A percentile compares a stretch with the other conserved stretches of the same genome.
These are phyloP conservation scores for Penstemon davidsonii DNA, from an alignment of 257 asterid genomes.

Conservation along the genomic window DNA sequence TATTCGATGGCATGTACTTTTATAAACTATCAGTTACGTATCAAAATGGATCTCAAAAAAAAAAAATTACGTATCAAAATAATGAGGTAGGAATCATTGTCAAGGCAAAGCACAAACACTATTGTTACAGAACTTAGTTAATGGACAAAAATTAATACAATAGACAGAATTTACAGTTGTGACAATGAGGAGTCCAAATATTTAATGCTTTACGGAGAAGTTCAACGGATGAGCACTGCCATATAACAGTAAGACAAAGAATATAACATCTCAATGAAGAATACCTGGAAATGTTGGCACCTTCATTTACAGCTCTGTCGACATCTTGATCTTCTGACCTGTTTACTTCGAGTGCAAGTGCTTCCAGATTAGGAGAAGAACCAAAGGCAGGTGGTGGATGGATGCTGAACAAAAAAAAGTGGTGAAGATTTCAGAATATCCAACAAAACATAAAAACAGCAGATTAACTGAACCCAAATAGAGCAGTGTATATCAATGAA, in stretches of 20 bases:
- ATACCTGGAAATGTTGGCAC: slow-evolving; percentile 61
- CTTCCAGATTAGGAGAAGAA: slow-evolving; percentile 97
- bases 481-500: slow-evolving; percentile 13
- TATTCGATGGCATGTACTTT: slow-evolving; percentile 1
- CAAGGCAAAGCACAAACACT: slow-evolving; percentile 8
- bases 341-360: slow-evolving; percentile 77
- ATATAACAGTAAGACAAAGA: slow-evolving; percentile 13
- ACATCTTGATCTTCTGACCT: slow-evolving; percentile 63
- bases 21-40: slow-evolving; percentile 8
- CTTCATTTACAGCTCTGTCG: slow-evolving; percentile 41
- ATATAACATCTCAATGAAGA: slow-evolving; percentile 26
- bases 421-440: slow-evolving; percentile 27
- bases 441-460: slow-evolving; percentile 21
- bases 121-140: background rate
- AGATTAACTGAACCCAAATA: slow-evolving; percentile 12
- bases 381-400: slow-evolving; percentile 99
- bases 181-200: slow-evolving; percentile 6
- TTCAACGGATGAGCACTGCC: slow-evolving; percentile 22
- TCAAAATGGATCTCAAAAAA: background rate
- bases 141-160: background rate
- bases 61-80: slow-evolving; percentile 16
- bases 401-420: slow-evolving; percentile 49
- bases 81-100: slow-evolving; percentile 8
- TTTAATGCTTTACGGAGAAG: slow-evolving; percentile 11
- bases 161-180: background rate